Percentiles rank a stretch among this genome's conserved stretches.
phyloP scores from a whole-genome alignment of 352 stramenopile species.

The Globisporangium polare region DNA sequence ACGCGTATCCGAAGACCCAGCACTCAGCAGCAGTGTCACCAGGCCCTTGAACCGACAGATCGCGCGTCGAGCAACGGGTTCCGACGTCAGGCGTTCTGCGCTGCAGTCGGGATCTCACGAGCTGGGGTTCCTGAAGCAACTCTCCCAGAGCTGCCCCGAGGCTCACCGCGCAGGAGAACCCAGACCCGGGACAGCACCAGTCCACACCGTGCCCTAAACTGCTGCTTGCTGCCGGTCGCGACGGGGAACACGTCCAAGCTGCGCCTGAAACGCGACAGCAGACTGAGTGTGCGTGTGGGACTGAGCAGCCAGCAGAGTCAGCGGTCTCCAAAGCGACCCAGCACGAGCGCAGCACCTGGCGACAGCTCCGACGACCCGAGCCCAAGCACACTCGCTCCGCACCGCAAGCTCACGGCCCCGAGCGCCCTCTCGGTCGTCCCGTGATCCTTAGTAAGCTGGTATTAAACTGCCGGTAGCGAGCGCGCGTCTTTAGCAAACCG shows the following conservation, averaged over 20 bases:
- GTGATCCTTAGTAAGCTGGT: no score
- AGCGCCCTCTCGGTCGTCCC: no score
- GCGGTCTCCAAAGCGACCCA: neutral
- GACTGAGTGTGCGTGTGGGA: neutral
- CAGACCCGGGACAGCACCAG: neutral
- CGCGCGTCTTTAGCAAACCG: neutral
- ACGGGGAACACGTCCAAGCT: neutral
- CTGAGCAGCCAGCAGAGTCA: neutral
- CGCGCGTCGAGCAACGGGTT: neutral
- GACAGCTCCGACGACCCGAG: no score
- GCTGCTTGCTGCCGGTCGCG: slow-evolving; percentile 25
- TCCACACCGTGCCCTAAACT: slow-evolving; percentile 15
- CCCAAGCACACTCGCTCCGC: neutral
- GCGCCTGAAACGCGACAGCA: neutral
- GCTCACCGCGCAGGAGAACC: neutral
- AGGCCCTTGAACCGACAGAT: neutral
- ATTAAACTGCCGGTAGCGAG: no score
- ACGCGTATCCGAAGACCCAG: neutral
- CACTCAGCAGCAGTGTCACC: neutral
- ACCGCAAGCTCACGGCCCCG: slow-evolving; percentile 1
- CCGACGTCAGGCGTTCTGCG: neutral
- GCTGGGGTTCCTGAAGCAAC: neutral
- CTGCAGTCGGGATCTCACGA: neutral
- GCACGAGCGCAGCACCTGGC: neutral
- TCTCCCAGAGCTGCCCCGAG: neutral